These are phyloP conservation scores for Parachaetomium inaequale DNA, from an alignment of 495 filamentous ascomycete species.

Conservation along the genomic window DNA sequence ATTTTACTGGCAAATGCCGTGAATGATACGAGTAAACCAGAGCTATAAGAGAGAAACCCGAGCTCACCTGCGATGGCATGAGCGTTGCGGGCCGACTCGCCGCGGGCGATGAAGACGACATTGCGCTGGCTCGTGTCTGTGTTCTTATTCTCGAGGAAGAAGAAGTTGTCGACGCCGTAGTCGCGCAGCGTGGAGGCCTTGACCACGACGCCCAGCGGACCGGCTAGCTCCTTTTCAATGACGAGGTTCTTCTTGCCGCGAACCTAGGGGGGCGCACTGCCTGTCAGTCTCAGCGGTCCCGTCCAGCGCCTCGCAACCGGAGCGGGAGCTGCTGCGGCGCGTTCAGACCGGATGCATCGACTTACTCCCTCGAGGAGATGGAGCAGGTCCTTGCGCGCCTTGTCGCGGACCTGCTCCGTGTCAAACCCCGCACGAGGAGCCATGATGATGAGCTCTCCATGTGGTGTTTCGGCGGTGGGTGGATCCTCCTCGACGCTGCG, in stretches of 20 bases:
- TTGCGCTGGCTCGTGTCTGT: slow-evolving; percentile 88
- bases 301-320: slow-evolving; percentile 13
- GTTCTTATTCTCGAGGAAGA: slow-evolving; percentile 92
- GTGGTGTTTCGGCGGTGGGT: slow-evolving; percentile 26
- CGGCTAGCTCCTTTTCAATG: slow-evolving; percentile 84
- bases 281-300: slow-evolving; percentile 32
- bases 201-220: slow-evolving; percentile 83
- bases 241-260: slow-evolving; percentile 98
- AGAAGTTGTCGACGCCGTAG: slow-evolving; percentile 94
- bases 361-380: slow-evolving; percentile 88
- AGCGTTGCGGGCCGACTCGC: slow-evolving; percentile 79
- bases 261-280: slow-evolving; percentile 54
- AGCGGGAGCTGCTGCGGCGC: not conserved
- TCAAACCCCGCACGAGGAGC: slow-evolving; percentile 71
- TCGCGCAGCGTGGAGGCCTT: slow-evolving; percentile 82
- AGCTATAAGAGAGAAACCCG: not conserved
- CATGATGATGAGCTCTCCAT: slow-evolving; percentile 52
- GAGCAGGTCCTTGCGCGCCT: slow-evolving; percentile 79
- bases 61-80: slow-evolving; percentile 82
- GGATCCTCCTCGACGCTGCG: slow-evolving; percentile 2
- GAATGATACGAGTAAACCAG: slow-evolving; percentile 19
- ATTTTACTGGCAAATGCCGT: slow-evolving; percentile 19
- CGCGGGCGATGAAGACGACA: slow-evolving; percentile 86
- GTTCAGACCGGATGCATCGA: slow-evolving; percentile 40
- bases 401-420: slow-evolving; percentile 74